These are phyloP conservation scores for Calonectria multiphialidica DNA, from an alignment of 2,329 filamentous ascomycete genomes.

Conservation along the genomic window DNA sequence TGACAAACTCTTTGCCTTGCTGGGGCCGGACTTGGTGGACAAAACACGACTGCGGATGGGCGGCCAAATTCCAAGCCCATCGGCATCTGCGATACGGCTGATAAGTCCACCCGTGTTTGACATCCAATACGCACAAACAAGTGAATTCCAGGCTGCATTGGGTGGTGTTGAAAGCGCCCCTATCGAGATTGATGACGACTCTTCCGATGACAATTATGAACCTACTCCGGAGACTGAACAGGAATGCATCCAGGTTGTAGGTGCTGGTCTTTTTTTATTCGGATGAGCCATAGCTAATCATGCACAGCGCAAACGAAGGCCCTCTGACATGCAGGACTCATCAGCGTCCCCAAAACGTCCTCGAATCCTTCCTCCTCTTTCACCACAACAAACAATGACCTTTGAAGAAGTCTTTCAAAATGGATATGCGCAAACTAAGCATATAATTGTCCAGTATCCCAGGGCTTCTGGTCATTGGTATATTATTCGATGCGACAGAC, in stretches of 20 bases:
- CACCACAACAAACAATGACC: not conserved
- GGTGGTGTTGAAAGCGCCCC: not conserved
- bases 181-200: not conserved
- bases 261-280: not conserved
- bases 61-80: not conserved
- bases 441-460: not conserved
- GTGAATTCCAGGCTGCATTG: not conserved
- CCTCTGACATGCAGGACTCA: not conserved
- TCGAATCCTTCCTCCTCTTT: not conserved
- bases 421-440: conserved; percentile 8
- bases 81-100: not conserved
- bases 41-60: not conserved
- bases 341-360: not conserved
- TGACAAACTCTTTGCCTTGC: not conserved
- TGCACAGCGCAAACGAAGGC: not conserved
- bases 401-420: conserved; percentile 20
- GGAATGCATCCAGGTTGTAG: not conserved
- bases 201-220: not conserved
- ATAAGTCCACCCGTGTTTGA: not conserved
- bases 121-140: not conserved
- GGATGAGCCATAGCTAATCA: not conserved
- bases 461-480: not conserved
- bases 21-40: not conserved
- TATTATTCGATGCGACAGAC: conserved; percentile 20
- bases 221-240: not conserved